phyloP scores from a whole-genome alignment of 2,329 filamentous ascomycete species.

The Trichoderma lentiforme region DNA sequence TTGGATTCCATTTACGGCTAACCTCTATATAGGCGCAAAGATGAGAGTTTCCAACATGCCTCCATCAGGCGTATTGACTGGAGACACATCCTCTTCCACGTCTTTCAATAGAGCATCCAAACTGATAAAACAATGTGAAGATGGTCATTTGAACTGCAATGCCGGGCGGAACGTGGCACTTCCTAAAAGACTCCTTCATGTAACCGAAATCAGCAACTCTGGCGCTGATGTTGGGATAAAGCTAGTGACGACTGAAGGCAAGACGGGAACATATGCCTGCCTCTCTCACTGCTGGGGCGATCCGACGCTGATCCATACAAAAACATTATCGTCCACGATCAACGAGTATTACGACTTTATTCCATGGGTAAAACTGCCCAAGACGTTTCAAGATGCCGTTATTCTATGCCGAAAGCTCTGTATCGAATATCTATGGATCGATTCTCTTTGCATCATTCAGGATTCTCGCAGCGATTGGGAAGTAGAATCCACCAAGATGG shows the following conservation, averaged over 20 bases:
- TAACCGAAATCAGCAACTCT: background rate
- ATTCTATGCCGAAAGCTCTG: background rate
- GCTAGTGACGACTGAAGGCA: background rate
- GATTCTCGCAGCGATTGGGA: background rate
- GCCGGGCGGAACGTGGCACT: background rate
- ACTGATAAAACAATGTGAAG: background rate
- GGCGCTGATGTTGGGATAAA: background rate
- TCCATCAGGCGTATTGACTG: background rate
- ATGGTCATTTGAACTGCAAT: background rate
- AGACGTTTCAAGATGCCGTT: background rate
- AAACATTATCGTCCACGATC: background rate
- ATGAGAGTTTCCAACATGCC: background rate
- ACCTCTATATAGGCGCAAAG: background rate
- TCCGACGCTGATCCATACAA: background rate
- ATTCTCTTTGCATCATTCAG: slow-evolving; percentile 1
- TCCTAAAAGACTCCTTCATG: background rate
- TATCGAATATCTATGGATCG: background rate
- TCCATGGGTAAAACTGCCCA: background rate
- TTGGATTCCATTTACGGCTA: background rate
- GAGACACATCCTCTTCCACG: background rate
- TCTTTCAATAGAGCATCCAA: background rate
- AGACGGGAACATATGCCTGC: background rate
- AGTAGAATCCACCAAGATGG: background rate
- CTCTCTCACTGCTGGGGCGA: background rate
- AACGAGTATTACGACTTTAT: background rate